phyloP scores from a whole-genome alignment of 129 eudicot genomes.

The Flaveria ramosissima region DNA sequence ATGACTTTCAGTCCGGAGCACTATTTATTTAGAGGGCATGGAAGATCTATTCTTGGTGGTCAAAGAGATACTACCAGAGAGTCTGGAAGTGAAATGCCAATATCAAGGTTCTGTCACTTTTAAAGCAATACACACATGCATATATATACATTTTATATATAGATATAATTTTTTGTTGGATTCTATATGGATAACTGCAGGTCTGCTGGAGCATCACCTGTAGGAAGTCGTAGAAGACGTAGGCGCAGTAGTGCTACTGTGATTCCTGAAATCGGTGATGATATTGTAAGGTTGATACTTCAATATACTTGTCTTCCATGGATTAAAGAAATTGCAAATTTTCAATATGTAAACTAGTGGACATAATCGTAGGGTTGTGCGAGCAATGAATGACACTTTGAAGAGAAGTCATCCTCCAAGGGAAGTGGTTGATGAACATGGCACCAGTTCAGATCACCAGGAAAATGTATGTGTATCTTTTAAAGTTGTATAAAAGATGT shows the following conservation, averaged over 20 bases:
- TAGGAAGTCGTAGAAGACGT: constrained; percentile 63
- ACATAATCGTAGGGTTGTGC: constrained; percentile 61
- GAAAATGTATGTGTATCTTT: constrained; percentile 39
- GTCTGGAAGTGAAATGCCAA: constrained; percentile 45
- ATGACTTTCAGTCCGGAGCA: constrained; percentile 71
- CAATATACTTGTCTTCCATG: not conserved
- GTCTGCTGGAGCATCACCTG: constrained; percentile 84
- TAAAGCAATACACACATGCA: not conserved
- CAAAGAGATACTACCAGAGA: constrained; percentile 57
- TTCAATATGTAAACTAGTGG: not conserved
- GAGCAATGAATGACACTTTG: constrained; percentile 75
- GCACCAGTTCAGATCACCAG: constrained; percentile 48
- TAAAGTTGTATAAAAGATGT: not conserved
- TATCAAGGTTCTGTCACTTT: constrained; percentile 58
- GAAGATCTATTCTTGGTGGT: constrained; percentile 80
- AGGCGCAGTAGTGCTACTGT: constrained; percentile 61
- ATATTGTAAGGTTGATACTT: constrained; percentile 69
- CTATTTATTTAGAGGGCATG: constrained; percentile 61
- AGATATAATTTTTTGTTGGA: not conserved
- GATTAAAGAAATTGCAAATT: not conserved
- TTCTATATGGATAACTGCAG: constrained; percentile 38
- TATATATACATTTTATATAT: not conserved
- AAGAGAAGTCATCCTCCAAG: constrained; percentile 58
- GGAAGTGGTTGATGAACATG: constrained; percentile 46
- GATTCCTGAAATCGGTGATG: constrained; percentile 91